Percentiles rank a stretch among this genome's conserved stretches.
Evolutionary conservation across 352 stramenopile genomes (phyloP).

Genomic region (Phytophthora melonis): DNA sequence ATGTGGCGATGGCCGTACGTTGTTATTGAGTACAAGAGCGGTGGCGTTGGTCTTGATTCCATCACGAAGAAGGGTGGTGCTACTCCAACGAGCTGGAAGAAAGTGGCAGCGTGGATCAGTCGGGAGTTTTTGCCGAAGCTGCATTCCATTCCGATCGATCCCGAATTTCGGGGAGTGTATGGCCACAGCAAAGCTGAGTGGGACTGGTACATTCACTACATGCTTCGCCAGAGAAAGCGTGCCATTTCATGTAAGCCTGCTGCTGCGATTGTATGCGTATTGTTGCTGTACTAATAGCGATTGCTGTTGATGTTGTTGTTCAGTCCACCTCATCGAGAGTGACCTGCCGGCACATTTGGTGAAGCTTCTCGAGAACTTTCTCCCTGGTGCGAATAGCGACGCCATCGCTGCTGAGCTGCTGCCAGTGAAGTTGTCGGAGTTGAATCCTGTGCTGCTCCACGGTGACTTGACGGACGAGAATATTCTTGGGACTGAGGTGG

Average conservation of each 20-base stretch:
- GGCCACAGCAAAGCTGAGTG: conserved; percentile 73
- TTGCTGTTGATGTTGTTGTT: conserved; percentile 18
- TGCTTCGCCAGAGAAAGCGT: conserved; percentile 71
- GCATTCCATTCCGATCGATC: conserved; percentile 64
- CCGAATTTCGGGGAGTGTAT: conserved; percentile 56
- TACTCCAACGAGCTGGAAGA: conserved; percentile 57
- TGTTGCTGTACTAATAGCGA: conserved; percentile 10
- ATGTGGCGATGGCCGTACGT: conserved; percentile 91
- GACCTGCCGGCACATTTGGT: conserved; percentile 70
- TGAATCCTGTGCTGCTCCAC: conserved; percentile 73
- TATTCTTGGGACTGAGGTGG: conserved; percentile 60
- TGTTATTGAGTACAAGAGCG: conserved; percentile 73
- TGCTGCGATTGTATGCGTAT: conserved; percentile 4
- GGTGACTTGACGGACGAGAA: conserved; percentile 90
- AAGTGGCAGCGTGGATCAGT: conserved; percentile 70
- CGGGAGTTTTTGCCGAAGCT: conserved; percentile 65
- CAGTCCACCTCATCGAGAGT: conserved; percentile 69
- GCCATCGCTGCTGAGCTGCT: conserved; percentile 52
- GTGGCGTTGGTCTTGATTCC: conserved; percentile 58
- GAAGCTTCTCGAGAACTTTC: conserved; percentile 66
- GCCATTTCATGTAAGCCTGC: conserved; percentile 72
- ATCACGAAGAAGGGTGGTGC: conserved; percentile 63
- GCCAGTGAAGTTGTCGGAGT: conserved; percentile 33
- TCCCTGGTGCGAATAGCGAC: conserved; percentile 44
- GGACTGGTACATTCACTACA: conserved; percentile 87